Evolutionary conservation across 2,329 filamentous ascomycete species (phyloP), one percentile per base, ranked within the genome.

Genomic region (Ceratocystis smalleyi): DNA sequence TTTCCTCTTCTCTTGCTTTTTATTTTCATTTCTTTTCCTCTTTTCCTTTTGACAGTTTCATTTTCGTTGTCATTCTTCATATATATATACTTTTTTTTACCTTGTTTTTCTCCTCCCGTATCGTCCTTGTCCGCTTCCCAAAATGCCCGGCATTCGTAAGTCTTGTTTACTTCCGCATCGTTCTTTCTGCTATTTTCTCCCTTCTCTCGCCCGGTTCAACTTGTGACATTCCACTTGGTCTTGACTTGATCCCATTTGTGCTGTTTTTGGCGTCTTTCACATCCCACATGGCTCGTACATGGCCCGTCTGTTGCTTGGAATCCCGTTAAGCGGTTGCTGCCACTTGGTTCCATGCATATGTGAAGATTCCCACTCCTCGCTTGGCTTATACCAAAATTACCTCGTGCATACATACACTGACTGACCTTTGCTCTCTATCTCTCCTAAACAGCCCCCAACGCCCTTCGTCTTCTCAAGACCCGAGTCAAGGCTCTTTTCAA

Each of bases 401-500:
- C 27, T 17, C 24, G 17, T 47, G 30, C 30, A 27, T 7, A 10
- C 30, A 27, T 7, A 10, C 8, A 15, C 45, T 49, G 8, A 15
- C 45, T 49, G 8, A 32, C 59, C 22, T 27, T 17, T 5, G 22
- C 54, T 47, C 12, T 43, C 35, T 40, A 43, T 32, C 24, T 32
- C 55, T 22, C 35, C 5, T 27, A 54, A 30, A 63, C 17, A 82
- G 80, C 80, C 64, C 72, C 75, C 61, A 74, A 77, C 68, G 78
- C 79, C 43, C 73, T 83, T 67, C 77, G 79, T 71, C 81, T 81
- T 74, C 69, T 83, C 69, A 81, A 79, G 77, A 75, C 73, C 70
- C 82, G 81, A 78, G 71, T 83, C 71, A 79, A 78, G 76, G 73
- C 74, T 68, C 73, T 75, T 72, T 79, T 81, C 75, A 79, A 77